Evolutionary conservation across 495 filamentous ascomycete genomes (phyloP), one percentile per base, ranked within the genome.

Genomic region (Aspergillus olivimuriae): DNA sequence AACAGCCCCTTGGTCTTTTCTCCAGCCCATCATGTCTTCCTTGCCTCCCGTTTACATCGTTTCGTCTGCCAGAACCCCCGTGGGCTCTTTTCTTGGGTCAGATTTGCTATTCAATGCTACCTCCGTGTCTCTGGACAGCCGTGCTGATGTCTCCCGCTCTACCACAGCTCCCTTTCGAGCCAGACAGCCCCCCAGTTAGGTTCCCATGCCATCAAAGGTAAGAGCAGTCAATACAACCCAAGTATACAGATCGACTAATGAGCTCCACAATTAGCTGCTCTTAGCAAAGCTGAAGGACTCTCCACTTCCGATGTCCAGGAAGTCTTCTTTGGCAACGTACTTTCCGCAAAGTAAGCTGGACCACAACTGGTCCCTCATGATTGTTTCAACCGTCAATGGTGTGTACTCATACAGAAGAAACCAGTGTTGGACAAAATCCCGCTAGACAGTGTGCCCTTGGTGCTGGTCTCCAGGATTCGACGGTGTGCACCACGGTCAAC

Each of bases 261-360:
- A 10, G 5, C 5, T 20, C 2, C 17, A 18, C 32, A 41, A 50
- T 37, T 49, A 91, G 87, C 87, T 62, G 90, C 90, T 46, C 72
- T 98, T 51, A 81, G 87, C 61, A 83, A 85, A 52, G 87, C 86
- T 24, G 84, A 91, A 44, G 81, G 82, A 50, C 77, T 98, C 68
- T 85, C 91, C 62, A 73, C 88, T 34, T 76, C 84, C 46, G 76
- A 92, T 61, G 88, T 98, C 17, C 79, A 97, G 60, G 92, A 98
- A 59, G 87, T 97, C 58, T 94, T 92, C 76, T 92, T 95, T 56
- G 92, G 92, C 58, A 98, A 98, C 75, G 92, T 98, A 41, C 77
- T 98, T 53, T 94, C 89, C 34, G 92, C 91, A 56, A 89, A 89
- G 90, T 96, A 75, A 53, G 76, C 58, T 18, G 9, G 11, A 5